phyloP scores from a whole-genome alignment of 2,329 filamentous ascomycete genomes.

The Fusarium buharicum region DNA sequence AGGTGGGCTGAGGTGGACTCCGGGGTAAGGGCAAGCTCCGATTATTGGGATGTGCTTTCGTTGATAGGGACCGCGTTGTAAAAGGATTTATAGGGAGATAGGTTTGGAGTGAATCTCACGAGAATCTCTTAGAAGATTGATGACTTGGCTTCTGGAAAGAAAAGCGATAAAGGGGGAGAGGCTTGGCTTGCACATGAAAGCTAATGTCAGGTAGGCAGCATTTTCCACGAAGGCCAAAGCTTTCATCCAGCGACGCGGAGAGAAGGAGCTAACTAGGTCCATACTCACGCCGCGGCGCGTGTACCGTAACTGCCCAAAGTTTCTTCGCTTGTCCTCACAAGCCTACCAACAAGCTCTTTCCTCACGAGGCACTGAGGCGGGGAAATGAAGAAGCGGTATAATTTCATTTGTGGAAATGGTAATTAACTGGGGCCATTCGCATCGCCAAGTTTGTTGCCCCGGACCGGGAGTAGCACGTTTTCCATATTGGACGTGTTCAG shows the following conservation, averaged over 20 bases:
- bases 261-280: constrained; percentile 16
- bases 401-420: constrained; percentile 31
- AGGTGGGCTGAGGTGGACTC: constrained; percentile 41
- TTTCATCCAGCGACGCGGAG: constrained; percentile 31
- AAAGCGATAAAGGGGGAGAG: constrained; percentile 2
- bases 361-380: constrained; percentile 27
- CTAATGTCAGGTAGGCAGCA: neutral
- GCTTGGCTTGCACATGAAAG: constrained; percentile 31
- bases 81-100: constrained; percentile 10
- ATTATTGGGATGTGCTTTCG: constrained; percentile 32
- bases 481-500: constrained; percentile 23
- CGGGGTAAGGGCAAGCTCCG: constrained; percentile 17
- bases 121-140: neutral
- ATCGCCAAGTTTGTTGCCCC: constrained; percentile 21
- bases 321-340: constrained; percentile 19
- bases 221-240: constrained; percentile 1
- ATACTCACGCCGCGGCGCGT: constrained; percentile 9
- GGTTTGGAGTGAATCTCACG: neutral
- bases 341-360: constrained; percentile 20
- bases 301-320: constrained; percentile 33
- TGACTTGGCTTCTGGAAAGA: neutral
- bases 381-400: constrained; percentile 27
- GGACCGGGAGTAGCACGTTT: constrained; percentile 20
- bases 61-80: constrained; percentile 17
- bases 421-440: constrained; percentile 7